A percentile compares a stretch with the other conserved stretches of the same genome.
Conservation (phyloP, 2,329 filamentous ascomycete genomes). For the Aspergillus sp. region DNA sequence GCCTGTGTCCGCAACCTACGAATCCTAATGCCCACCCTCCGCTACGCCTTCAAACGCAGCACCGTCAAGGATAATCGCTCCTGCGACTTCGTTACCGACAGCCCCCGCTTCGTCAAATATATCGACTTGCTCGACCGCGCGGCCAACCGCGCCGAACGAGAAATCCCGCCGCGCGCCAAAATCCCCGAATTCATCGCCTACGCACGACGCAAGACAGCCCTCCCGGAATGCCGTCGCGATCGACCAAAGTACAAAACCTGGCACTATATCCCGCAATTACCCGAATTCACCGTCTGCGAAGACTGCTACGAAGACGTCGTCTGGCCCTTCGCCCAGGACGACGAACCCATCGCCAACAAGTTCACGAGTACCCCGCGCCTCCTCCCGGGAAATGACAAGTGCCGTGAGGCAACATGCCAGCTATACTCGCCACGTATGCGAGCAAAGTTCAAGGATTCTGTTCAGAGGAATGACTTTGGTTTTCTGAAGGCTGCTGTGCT, state of each 20-base stretch:
- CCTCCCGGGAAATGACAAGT: constrained; percentile 45
- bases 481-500: constrained; percentile 59
- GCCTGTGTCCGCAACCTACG: constrained; percentile 67
- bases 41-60: constrained; percentile 54
- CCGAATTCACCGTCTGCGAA: constrained; percentile 75
- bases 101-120: constrained; percentile 51
- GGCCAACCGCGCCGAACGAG: constrained; percentile 35
- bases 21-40: constrained; percentile 64
- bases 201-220: constrained; percentile 51
- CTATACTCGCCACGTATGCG: constrained; percentile 78
- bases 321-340: constrained; percentile 56
- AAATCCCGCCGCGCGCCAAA: constrained; percentile 39
- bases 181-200: constrained; percentile 58
- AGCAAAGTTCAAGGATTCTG: constrained; percentile 60
- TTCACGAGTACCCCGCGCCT: constrained; percentile 58
- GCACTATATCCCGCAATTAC: constrained; percentile 70
- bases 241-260: constrained; percentile 60
- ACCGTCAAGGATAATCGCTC: constrained; percentile 45
- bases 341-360: constrained; percentile 53
- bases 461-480: constrained; percentile 58
- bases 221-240: constrained; percentile 60
- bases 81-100: constrained; percentile 64
- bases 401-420: constrained; percentile 56
- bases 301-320: constrained; percentile 79
- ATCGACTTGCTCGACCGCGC: constrained; percentile 51